Evolutionary conservation across 73 alveolate genomes (phyloP).

Genomic region (Paramecium tetraurelia): DNA sequence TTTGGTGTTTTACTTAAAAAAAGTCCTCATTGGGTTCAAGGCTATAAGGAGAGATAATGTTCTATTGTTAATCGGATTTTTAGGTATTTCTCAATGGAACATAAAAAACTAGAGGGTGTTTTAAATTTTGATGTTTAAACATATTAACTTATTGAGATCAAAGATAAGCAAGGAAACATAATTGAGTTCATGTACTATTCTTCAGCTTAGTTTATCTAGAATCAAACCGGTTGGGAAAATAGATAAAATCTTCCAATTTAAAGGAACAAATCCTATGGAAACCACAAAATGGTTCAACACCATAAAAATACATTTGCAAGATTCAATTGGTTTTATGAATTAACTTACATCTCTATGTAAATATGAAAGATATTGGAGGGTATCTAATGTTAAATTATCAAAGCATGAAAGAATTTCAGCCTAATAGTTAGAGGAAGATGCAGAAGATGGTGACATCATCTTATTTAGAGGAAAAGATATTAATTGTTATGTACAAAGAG

Average conservation of each 20-base stretch:
- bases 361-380: slow-evolving; percentile 36
- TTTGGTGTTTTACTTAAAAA: slow-evolving; percentile 1
- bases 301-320: not conserved
- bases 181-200: slow-evolving; percentile 13
- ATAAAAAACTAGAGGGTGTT: slow-evolving; percentile 4
- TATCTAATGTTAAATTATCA: not conserved
- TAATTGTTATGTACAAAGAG: slow-evolving; percentile 71
- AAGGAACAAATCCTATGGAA: not conserved
- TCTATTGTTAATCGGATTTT: not conserved
- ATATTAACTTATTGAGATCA: not conserved
- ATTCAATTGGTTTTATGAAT: not conserved
- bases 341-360: not conserved
- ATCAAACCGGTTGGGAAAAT: slow-evolving; percentile 12
- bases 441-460: slow-evolving; percentile 83
- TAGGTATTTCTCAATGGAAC: not conserved
- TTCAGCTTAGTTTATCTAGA: not conserved
- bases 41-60: not conserved
- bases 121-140: slow-evolving; percentile 42
- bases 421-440: slow-evolving; percentile 52
- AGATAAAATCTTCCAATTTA: not conserved
- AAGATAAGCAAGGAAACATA: not conserved
- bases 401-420: slow-evolving; percentile 57
- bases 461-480: slow-evolving; percentile 76
- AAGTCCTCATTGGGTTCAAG: slow-evolving; percentile 49
- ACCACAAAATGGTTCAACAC: slow-evolving; percentile 15